Conservation (phyloP, 2,329 filamentous ascomycete genomes). For the Cladosporium cucumerinum region DNA sequence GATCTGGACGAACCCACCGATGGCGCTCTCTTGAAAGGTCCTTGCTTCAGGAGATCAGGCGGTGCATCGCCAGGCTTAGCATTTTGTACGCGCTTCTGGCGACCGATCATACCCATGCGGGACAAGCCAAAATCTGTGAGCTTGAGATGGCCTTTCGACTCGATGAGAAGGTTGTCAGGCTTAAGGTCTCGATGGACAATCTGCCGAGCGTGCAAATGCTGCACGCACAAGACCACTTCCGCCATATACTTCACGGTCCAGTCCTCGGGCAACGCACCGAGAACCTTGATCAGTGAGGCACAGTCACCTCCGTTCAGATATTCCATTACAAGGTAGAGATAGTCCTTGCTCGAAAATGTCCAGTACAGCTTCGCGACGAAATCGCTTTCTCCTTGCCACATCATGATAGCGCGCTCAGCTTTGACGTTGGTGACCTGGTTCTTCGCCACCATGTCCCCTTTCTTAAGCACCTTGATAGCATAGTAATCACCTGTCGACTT, state of each 20-base stretch:
- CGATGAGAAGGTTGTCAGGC: slow-evolving; percentile 94
- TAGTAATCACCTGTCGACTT: slow-evolving; percentile 98
- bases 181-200: slow-evolving; percentile 97
- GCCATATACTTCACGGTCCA: slow-evolving; percentile 98
- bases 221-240: slow-evolving; percentile 93
- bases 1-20: slow-evolving; percentile 90
- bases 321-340: slow-evolving; percentile 98
- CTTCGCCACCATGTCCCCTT: slow-evolving; percentile 99
- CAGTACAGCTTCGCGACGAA: slow-evolving; percentile 99
- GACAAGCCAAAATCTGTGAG: slow-evolving; percentile 96
- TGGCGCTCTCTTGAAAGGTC: slow-evolving; percentile 79
- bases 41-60: slow-evolving; percentile 87
- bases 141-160: slow-evolving; percentile 94
- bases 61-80: slow-evolving; percentile 74
- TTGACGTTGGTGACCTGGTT: slow-evolving; percentile 99
- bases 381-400: slow-evolving; percentile 99
- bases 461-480: slow-evolving; percentile 97
- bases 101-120: slow-evolving; percentile 92
- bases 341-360: slow-evolving; percentile 99
- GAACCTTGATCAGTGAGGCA: slow-evolving; percentile 89
- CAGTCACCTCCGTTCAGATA: slow-evolving; percentile 97
- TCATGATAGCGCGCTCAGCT: slow-evolving; percentile 98
- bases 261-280: slow-evolving; percentile 88
- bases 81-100: slow-evolving; percentile 89
- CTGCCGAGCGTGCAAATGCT: slow-evolving; percentile 88